A percentile compares a stretch with the other conserved stretches of the same genome.
These are phyloP conservation scores for Candida pseudoviswanathii DNA, from an alignment of 1,139 yeast species.

Conservation along the genomic window DNA sequence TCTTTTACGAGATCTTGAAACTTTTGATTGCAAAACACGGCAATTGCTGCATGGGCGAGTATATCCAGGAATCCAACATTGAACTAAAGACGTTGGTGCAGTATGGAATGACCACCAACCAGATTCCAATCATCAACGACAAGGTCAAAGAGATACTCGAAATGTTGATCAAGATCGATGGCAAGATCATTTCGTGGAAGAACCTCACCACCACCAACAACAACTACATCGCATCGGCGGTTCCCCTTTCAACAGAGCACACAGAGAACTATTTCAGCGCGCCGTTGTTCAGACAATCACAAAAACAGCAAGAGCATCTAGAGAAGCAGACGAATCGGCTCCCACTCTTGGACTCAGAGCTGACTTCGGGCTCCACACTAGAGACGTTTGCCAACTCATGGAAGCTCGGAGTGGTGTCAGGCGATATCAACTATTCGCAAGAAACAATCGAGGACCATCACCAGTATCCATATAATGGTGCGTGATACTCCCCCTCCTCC, in stretches of 20 bases:
- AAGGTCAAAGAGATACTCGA: constrained; percentile 27
- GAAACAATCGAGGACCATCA: not conserved
- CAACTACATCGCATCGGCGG: constrained; percentile 18
- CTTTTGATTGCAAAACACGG: constrained; percentile 29
- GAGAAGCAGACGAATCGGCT: not conserved
- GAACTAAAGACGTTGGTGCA: constrained; percentile 34
- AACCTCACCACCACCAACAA: not conserved
- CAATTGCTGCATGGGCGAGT: constrained; percentile 39
- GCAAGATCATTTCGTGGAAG: constrained; percentile 24
- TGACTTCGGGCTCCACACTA: not conserved
- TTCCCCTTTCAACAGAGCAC: constrained; percentile 14
- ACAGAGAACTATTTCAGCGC: constrained; percentile 16
- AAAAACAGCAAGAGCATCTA: not conserved
- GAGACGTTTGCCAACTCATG: constrained; percentile 8
- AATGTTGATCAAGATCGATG: constrained; percentile 17
- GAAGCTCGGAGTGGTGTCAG: constrained; percentile 10
- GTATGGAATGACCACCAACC: constrained; percentile 32
- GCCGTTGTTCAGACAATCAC: constrained; percentile 5
- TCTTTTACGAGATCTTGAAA: constrained; percentile 31
- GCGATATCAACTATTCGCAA: constrained; percentile 4
- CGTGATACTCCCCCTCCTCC: not conserved
- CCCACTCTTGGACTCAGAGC: not conserved
- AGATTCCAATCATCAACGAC: constrained; percentile 21
- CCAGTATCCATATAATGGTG: not conserved
- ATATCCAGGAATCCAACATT: constrained; percentile 24